phyloP scores from a whole-genome alignment of 768 basidiomycete species.

The Tylopilus vinaceipallidus region DNA sequence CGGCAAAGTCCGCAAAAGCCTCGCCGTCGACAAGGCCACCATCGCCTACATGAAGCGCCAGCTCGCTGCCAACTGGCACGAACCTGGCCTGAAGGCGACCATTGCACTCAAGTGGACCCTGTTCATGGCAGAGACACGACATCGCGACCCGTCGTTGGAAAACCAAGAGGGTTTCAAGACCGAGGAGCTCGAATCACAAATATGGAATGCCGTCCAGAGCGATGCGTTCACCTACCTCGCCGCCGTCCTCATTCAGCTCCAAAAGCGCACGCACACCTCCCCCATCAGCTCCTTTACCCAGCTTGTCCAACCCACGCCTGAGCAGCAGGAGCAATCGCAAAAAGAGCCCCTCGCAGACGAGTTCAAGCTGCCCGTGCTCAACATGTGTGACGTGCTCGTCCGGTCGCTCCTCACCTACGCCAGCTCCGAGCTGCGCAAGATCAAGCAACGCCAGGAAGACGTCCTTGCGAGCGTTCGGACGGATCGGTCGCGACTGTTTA shows the following conservation, averaged over 20 bases:
- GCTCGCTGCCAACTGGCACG: conserved; percentile 62
- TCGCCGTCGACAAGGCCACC: conserved; percentile 46
- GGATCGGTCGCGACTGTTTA: conserved; percentile 54
- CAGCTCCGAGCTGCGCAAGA: conserved; percentile 77
- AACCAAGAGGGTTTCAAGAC: conserved; percentile 65
- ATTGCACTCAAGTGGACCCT: conserved; percentile 86
- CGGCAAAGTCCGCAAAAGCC: conserved; percentile 44
- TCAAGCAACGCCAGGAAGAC: conserved; percentile 90
- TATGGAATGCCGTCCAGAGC: conserved; percentile 81
- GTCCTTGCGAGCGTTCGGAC: conserved; percentile 64
- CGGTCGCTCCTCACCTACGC: conserved; percentile 72
- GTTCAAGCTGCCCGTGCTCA: conserved; percentile 52
- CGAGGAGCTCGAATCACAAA: conserved; percentile 76
- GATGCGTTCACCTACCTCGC: conserved; percentile 77
- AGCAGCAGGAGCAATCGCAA: conserved; percentile 36
- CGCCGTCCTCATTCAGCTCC: conserved; percentile 54
- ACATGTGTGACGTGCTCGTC: conserved; percentile 68
- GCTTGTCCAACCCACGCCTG: conserved; percentile 36
- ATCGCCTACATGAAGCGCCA: conserved; percentile 61
- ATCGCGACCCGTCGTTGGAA: conserved; percentile 64
- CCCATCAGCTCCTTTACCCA: conserved; percentile 39
- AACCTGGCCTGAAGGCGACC: conserved; percentile 65
- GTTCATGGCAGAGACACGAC: conserved; percentile 74
- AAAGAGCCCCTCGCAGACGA: conserved; percentile 42
- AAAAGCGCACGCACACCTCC: conserved; percentile 34